Evolutionary conservation across 2,329 filamentous ascomycete genomes (phyloP).

Genomic region (Aureobasidium sp.): DNA sequence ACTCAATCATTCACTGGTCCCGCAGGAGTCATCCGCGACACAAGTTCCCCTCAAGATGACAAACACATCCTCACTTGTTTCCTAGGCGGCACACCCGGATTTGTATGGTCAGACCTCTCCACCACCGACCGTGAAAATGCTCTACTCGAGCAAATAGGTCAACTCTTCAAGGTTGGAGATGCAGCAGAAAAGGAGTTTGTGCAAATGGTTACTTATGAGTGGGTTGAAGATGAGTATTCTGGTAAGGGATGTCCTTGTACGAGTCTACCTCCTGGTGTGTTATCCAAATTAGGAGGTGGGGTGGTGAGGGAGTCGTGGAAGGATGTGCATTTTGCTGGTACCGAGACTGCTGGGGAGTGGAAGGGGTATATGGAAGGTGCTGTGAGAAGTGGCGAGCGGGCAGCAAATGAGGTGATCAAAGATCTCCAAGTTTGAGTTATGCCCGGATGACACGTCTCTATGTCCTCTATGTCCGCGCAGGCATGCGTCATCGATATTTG

Average conservation of each 20-base stretch:
- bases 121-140: background rate
- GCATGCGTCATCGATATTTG: too few relatives aligned
- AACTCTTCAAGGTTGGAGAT: background rate
- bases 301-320: constrained; percentile 26
- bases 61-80: constrained; percentile 16
- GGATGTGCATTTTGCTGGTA: constrained; percentile 60
- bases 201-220: constrained; percentile 29
- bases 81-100: constrained; percentile 16
- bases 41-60: constrained; percentile 26
- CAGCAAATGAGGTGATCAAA: constrained; percentile 50
- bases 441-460: too few relatives aligned
- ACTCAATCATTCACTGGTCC: constrained; percentile 53
- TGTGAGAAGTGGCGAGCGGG: constrained; percentile 54
- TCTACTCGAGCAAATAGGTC: constrained; percentile 9
- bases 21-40: constrained; percentile 52
- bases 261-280: constrained; percentile 5
- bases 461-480: too few relatives aligned
- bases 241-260: constrained; percentile 14
- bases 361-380: constrained; percentile 68
- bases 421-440: constrained; percentile 10
- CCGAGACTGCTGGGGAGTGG: constrained; percentile 60
- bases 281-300: constrained; percentile 24
- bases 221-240: constrained; percentile 30
- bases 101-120: constrained; percentile 21
- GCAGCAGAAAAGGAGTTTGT: constrained; percentile 14